A percentile compares a stretch with the other conserved stretches of the same genome.
Conservation (phyloP, 768 basidiomycete species). For the Cubamyces sp. region DNA sequence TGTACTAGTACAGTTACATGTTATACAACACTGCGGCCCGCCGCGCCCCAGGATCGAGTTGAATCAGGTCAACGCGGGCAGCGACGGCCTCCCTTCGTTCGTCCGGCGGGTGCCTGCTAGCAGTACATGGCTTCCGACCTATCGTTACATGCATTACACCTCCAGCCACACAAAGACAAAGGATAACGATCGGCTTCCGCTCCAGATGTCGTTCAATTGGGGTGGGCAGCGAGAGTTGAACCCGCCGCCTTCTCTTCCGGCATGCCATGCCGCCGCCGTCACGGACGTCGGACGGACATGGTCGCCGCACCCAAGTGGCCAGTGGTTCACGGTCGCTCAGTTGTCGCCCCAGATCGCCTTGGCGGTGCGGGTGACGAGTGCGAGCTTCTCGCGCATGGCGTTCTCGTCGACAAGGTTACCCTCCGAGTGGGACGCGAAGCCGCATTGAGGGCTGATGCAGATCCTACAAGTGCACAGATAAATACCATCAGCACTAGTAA, state of each 20-base stretch:
- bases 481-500: not conserved
- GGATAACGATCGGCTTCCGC: not conserved
- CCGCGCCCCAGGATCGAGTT: conserved; percentile 13
- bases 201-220: no score
- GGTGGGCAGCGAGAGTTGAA: conserved; percentile 9
- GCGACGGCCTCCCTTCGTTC: not conserved
- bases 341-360: conserved; percentile 38
- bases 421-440: conserved; percentile 51
- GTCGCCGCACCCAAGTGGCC: not conserved
- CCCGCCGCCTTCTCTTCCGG: conserved; percentile 3
- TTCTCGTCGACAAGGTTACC: conserved; percentile 44
- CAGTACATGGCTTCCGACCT: not conserved
- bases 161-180: not conserved
- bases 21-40: conserved; percentile 4
- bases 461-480: conserved; percentile 35
- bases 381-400: conserved; percentile 42
- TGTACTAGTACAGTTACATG: conserved; percentile 5
- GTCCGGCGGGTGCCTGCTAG: not conserved
- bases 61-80: conserved; percentile 9
- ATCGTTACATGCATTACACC: not conserved
- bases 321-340: not conserved
- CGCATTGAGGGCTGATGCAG: conserved; percentile 54
- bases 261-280: not conserved
- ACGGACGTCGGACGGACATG: not conserved
- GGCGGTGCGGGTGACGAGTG: conserved; percentile 42